These are phyloP conservation scores for Trichoderma sp. DNA, from an alignment of 2,329 filamentous ascomycete species.

Conservation along the genomic window DNA sequence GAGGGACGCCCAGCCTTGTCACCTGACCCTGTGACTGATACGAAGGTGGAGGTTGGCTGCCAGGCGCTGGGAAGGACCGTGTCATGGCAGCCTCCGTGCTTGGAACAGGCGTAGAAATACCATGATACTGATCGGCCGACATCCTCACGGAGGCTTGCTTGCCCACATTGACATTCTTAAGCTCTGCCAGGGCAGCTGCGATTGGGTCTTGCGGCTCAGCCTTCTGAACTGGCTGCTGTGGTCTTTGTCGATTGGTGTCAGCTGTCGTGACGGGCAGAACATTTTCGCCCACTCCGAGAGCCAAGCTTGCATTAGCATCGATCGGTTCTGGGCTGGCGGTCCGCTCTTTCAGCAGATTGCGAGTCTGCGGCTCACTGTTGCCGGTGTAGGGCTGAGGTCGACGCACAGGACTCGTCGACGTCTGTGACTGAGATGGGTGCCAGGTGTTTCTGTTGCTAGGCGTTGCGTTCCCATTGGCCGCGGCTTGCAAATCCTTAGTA, in stretches of 20 bases:
- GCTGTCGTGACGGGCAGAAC: conserved; percentile 89
- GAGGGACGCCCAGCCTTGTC: conserved; percentile 79
- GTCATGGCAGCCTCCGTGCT: conserved; percentile 42
- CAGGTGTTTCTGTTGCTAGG: conserved; percentile 56
- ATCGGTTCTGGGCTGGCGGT: conserved; percentile 75
- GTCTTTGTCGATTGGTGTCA: conserved; percentile 50
- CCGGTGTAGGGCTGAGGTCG: conserved; percentile 39
- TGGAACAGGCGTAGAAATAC: conserved; percentile 79
- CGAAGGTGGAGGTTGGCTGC: conserved; percentile 68
- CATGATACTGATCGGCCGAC: conserved; percentile 93
- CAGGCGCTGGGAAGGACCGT: conserved; percentile 58
- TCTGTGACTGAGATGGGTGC: conserved; percentile 41
- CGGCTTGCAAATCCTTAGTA: conserved; percentile 61
- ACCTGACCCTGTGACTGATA: conserved; percentile 68
- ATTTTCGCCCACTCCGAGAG: conserved; percentile 92
- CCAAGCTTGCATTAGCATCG: conserved; percentile 87
- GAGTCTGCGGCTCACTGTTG: conserved; percentile 33
- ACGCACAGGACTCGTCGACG: conserved; percentile 33
- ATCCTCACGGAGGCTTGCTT: conserved; percentile 82
- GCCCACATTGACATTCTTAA: conserved; percentile 73
- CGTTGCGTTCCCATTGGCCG: conserved; percentile 25
- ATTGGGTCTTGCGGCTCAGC: conserved; percentile 78
- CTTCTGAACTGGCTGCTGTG: conserved; percentile 34
- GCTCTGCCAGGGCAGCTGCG: conserved; percentile 83
- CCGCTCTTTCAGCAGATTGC: conserved; percentile 41